These are phyloP conservation scores for Inga oerstediana DNA, from an alignment of 306 rosid genomes.

Conservation along the genomic window DNA sequence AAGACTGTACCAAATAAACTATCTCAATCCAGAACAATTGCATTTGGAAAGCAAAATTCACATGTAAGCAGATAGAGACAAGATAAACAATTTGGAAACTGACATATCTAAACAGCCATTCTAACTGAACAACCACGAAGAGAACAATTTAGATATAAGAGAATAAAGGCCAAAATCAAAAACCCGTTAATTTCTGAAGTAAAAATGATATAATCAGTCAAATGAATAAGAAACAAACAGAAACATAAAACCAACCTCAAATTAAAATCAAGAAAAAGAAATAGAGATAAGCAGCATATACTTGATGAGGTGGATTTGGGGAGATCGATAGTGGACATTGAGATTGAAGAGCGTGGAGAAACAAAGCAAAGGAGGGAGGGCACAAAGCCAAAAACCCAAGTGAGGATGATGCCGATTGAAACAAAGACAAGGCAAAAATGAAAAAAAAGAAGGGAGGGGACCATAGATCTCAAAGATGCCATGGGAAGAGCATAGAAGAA, in stretches of 20 bases:
- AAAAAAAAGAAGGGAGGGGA: slow-evolving; percentile 33
- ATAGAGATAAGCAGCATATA: background rate
- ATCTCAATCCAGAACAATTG: no score
- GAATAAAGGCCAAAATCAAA: no score
- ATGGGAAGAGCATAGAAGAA: slow-evolving; percentile 23
- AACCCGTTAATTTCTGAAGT: no score
- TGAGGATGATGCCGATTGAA: slow-evolving; percentile 40
- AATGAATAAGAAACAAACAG: background rate
- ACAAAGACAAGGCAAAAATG: slow-evolving; percentile 25
- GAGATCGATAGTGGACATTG: slow-evolving; percentile 62
- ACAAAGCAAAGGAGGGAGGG: slow-evolving; percentile 39
- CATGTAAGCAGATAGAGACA: no score
- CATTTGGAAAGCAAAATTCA: no score
- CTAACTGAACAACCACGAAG: no score
- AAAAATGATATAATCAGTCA: background rate
- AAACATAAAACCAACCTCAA: no score
- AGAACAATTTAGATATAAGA: no score
- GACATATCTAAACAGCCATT: no score
- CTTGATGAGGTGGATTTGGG: slow-evolving; percentile 66
- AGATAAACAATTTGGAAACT: no score
- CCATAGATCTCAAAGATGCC: slow-evolving; percentile 21
- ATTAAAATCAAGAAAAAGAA: background rate
- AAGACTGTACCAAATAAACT: no score
- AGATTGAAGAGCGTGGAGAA: slow-evolving; percentile 56
- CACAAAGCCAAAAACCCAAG: slow-evolving; percentile 38